A percentile compares a stretch with the other conserved stretches of the same genome.
Evolutionary conservation across 2,329 filamentous ascomycete genomes (phyloP).

Genomic region (Fusarium papillatum): DNA sequence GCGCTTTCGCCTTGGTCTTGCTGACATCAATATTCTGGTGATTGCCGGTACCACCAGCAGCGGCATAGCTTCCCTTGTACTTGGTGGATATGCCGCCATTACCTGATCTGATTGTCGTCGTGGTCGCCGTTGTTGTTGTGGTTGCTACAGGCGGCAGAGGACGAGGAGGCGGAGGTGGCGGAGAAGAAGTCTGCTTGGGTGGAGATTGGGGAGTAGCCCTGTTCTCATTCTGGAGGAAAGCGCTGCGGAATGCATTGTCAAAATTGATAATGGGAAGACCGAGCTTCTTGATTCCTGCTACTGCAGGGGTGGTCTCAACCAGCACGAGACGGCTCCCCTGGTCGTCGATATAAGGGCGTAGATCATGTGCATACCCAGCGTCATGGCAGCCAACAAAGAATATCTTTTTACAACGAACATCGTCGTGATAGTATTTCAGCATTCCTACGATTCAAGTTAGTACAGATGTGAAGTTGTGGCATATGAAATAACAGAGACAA

Average conservation of each 20-base stretch:
- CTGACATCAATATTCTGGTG: not conserved
- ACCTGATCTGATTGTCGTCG: not conserved
- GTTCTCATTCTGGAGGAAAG: not conserved
- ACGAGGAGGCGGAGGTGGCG: not conserved
- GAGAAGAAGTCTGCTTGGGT: not conserved
- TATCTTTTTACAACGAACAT: not conserved
- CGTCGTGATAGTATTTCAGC: not conserved
- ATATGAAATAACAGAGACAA: not conserved
- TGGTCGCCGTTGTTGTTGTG: not conserved
- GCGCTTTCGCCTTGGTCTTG: not conserved
- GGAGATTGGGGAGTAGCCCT: not conserved
- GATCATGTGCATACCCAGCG: not conserved
- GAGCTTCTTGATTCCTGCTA: not conserved
- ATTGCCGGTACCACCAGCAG: not conserved
- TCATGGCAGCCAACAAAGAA: constrained; percentile 4
- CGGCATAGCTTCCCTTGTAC: not conserved
- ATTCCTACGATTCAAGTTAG: not conserved
- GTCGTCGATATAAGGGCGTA: not conserved
- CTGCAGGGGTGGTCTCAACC: not conserved
- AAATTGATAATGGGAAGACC: not conserved
- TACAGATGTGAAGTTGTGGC: not conserved
- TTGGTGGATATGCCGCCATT: not conserved
- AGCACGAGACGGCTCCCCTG: not conserved
- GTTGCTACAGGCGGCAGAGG: not conserved
- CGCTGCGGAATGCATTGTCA: not conserved